These are phyloP conservation scores for Limnanthes douglasii DNA, from an alignment of 345 rosid genomes.

Conservation along the genomic window DNA sequence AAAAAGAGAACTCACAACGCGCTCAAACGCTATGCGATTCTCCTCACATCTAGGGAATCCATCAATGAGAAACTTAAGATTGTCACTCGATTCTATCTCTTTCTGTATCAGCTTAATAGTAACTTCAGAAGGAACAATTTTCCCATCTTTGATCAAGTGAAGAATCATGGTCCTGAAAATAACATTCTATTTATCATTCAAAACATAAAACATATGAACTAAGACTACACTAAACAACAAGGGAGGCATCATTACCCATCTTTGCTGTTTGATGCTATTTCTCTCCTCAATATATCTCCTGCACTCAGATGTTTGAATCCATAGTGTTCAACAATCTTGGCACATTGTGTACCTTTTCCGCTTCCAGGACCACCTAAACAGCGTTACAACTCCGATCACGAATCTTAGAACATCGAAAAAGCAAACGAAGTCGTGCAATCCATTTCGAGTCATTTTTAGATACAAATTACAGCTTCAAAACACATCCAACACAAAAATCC, in stretches of 20 bases:
- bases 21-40: slow-evolving; percentile 65
- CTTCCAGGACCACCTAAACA: slow-evolving; percentile 66
- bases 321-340: slow-evolving; percentile 49
- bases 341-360: slow-evolving; percentile 85
- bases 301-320: slow-evolving; percentile 63
- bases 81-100: slow-evolving; percentile 45
- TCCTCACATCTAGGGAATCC: slow-evolving; percentile 85
- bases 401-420: neutral
- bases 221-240: neutral
- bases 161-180: slow-evolving; percentile 45
- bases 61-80: slow-evolving; percentile 57
- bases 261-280: slow-evolving; percentile 40
- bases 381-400: neutral
- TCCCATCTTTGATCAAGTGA: slow-evolving; percentile 56
- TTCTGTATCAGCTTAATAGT: slow-evolving; percentile 54
- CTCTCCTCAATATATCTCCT: slow-evolving; percentile 62
- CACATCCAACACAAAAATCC: neutral
- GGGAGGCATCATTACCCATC: slow-evolving; percentile 32
- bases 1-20: slow-evolving; percentile 29
- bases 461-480: neutral
- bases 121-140: slow-evolving; percentile 78
- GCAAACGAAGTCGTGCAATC: neutral
- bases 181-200: slow-evolving; percentile 7
- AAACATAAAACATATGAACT: neutral
- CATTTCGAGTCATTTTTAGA: neutral